Conservation (phyloP, 768 basidiomycete species). For the Coprinellus micaceus region DNA sequence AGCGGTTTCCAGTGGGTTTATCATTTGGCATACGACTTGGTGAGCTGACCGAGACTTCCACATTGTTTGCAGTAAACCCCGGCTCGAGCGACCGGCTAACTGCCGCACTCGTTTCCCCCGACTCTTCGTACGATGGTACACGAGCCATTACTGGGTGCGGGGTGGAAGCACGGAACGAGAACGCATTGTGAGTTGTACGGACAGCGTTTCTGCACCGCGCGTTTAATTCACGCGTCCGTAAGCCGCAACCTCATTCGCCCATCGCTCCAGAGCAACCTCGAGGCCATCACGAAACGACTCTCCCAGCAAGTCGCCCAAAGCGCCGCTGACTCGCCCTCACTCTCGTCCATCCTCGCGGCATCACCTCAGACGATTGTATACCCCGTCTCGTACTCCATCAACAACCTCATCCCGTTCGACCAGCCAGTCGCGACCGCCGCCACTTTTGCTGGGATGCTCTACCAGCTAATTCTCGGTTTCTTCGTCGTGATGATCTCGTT, state of each 20-base stretch:
- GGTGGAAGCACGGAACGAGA: conserved; percentile 19
- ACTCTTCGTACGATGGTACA: conserved; percentile 46
- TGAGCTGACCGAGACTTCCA: too few relatives aligned
- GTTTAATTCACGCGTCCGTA: not conserved
- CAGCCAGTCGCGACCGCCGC: conserved; percentile 53
- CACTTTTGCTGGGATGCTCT: conserved; percentile 56
- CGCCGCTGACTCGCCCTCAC: conserved; percentile 4
- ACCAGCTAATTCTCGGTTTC: conserved; percentile 43
- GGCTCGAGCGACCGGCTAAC: conserved; percentile 36
- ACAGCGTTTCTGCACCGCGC: too few relatives aligned
- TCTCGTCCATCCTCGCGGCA: conserved; percentile 33
- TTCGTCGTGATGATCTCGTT: conserved; percentile 32
- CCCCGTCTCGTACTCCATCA: conserved; percentile 45
- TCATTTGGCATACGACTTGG: not conserved
- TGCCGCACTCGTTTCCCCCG: conserved; percentile 32
- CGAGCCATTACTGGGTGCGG: conserved; percentile 47
- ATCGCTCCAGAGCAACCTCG: not conserved
- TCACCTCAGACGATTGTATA: conserved; percentile 50
- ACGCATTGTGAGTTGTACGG: conserved; percentile 43
- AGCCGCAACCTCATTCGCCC: conserved; percentile 1
- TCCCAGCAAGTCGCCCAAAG: conserved; percentile 21
- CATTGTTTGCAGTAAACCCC: conserved; percentile 44
- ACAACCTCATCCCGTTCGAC: conserved; percentile 59
- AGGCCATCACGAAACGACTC: conserved; percentile 19
- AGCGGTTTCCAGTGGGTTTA: conserved; percentile 46